Evolutionary conservation across 345 rosid genomes (phyloP), one percentile per base, ranked within the genome.

Genomic region (Rhodamnia rubescens): DNA sequence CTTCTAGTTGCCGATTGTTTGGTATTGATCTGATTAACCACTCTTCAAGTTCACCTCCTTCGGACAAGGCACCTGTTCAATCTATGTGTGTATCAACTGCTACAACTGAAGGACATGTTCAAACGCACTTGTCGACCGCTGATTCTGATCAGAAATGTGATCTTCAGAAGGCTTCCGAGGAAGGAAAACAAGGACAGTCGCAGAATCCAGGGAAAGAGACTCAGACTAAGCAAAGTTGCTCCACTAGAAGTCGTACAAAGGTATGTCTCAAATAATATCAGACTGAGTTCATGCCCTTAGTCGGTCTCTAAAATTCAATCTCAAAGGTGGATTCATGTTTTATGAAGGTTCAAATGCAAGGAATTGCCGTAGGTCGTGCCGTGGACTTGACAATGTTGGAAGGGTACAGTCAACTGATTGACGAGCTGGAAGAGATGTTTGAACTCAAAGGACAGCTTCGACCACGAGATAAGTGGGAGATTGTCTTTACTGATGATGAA

Each of bases 401-500:
- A 82, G 98, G 99, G 51, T 96, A 96, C 51, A 84, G 50, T 80
- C 91, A 95, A 87, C 98, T 96, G 51, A 89, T 95, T 80, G 90
- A 88, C 40, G 97, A 94, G 84, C 92, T 96, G 53, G 99, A 95
- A 91, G 89, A 90, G 85, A 92, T 96, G 94, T 96, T 96, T 86
- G 95, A 94, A 69, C 93, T 94, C 61, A 87, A 89, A 87, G 98
- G 95, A 49, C 93, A 92, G 88, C 95, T 96, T 52, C 87, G 21
- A 44, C 88, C 91, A 40, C 89, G 93, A 49, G 87, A 91, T n/a
- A 93, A 94, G 88, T 95, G 98, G 99, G 93, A 93, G 86, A 91
- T 97, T 85, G 96, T 95, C 82, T 95, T 93, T 82, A 97, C 97
- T 9, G 99, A 97, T 88, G 92, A 95, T 84, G 98, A 97, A 87